Evolutionary conservation across 108 stramenopile species (phyloP), one percentile per base, ranked within the genome.

Genomic region (Cyclotella baltica): DNA sequence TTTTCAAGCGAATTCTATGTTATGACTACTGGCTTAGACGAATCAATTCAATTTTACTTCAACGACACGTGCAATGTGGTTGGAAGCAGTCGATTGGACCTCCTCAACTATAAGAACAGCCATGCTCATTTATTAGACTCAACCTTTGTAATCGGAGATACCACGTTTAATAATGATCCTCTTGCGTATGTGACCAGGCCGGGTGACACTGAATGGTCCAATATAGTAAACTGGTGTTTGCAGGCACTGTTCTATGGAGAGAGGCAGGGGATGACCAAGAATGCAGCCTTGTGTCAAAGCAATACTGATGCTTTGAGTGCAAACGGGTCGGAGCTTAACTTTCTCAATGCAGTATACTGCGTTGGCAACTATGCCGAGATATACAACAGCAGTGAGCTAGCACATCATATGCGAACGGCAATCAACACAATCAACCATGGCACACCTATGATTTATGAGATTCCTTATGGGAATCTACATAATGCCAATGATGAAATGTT

Each of bases 321-420:
- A 27, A 38, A 53, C 38, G 36, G 70, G 33, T 61, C 63, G 20
- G 4, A 64, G 11, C 63, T 81, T 58, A 70, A 40, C 51, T 86
- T 72, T 64, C 59, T 69, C 20, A 61, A 86, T 64, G 83, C 77
- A 29, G 59, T 89, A 20, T 71, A 51, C 5, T 74, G 81, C 25
- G 87, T 86, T 16, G 90, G 90, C 13, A 85, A 85, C 55, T 89
- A 88, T 68, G 87, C 61, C 22, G 66, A 38, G 71, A 86, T 35
- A 3, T 89, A 19, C 80, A 47, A 30, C 28, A 76, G 46, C 35
- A 70, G 85, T 48, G 62, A 35, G 6, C 23, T 85, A 35, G 83
- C 87, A 37, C 16, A 43, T 37, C 22, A 2, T 28, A 31, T 20
- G 0, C 63, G 63, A 27, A 43, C 37, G 9, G 63, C 22, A 40